Evolutionary conservation across 2,329 filamentous ascomycete species (phyloP), one percentile per base, ranked within the genome.

Genomic region (Trichoderma hamatum): DNA sequence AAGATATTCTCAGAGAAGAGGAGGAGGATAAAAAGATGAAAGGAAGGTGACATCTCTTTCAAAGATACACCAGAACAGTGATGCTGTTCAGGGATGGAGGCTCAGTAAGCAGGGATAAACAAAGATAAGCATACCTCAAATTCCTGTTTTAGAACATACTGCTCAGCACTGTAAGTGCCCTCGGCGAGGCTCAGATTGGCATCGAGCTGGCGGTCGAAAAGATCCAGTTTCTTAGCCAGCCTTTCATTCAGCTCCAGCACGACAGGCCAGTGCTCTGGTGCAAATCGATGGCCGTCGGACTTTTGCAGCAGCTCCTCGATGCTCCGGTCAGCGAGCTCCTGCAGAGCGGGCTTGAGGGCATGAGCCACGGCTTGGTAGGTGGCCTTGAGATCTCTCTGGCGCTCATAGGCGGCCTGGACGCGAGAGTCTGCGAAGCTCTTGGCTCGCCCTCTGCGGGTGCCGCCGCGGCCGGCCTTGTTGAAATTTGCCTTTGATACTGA

Each of bases 341-440:
- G 87, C 16, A 92, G 81, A 11, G 88, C 84, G 19, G 87, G 86
- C 77, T 90, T 92, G 73, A 91, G 79, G 34, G 86, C 83, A 73
- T 87, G 85, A 69, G 88, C 84, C 63, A 92, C 85, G 69, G 85
- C 82, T n/a, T 87, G 84, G 78, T 88, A 92, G 28, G 84, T 83
- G 68, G 88, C 87, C 77, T 90, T 90, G 73, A 92, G 82, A 73
- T 90, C 86, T 72, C 90, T 84, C 76, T 90, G 87, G 67, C 90
- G 88, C 76, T 89, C 86, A 72, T 87, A 86, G 68, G 84, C 83
- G 62, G 86, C 86, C 76, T 89, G 87, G 65, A 85, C 83, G 71
- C 82, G 84, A 71, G 82, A 79, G 71, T 86, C 83, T 70, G 82
- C 80, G 74, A 87, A 88, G 73, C 83, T 83, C 79, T 88, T 88